Base-by-base conservation (phyloP, 2,329 filamentous ascomycete genomes). In the Claviceps capensis region DNA sequence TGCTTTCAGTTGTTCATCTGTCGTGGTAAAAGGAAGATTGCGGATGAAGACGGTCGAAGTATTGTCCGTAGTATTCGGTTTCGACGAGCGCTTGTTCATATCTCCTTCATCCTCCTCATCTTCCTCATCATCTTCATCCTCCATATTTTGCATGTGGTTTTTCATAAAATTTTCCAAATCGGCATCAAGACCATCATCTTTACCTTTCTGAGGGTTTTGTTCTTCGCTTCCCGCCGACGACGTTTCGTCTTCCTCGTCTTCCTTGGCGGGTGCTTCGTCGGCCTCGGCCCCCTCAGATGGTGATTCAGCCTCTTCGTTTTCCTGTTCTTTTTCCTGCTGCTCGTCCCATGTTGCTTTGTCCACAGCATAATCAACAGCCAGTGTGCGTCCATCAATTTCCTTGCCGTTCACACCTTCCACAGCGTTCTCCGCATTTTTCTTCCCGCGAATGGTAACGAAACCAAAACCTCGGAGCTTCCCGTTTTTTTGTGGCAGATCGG, bases 341-440 rank as follows among this genome's bases (percentile, higher is more conserved):
- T 81, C 76, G 56, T 90, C 79, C 88, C 88, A 98, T 6, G 84
- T 82, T 43, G 83, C 77, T 71, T 94, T 95, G 55, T 96, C 88
- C 3, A 97, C 89, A 36, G 94, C 91, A 88, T 88, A 98, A 69
- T 98, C 93, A 6, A 98, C 93, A 30, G 91, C 93, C 55, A 98
- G 69, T 8, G 83, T 85, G 61, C 93, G 79, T 2, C 90, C 93
- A 65, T 95, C 90, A 19, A 98, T 77, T 55, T 86, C 81, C 65
- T 88, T 96, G 53, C 91, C 93, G 67, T 97, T 98, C 59, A 97
- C 74, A 22, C 77, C 81, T 54, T 85, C 81, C 53, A 98, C 75
- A 2, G 93, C 93, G 65, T 83, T 88, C 67, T 97, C 87, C 0
- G 93, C 91, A 67, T 97, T 95, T 69, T 89, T 91, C 62, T 78